Base-by-base conservation (phyloP, 352 stramenopile genomes). In the Phytopythium montanum region DNA sequence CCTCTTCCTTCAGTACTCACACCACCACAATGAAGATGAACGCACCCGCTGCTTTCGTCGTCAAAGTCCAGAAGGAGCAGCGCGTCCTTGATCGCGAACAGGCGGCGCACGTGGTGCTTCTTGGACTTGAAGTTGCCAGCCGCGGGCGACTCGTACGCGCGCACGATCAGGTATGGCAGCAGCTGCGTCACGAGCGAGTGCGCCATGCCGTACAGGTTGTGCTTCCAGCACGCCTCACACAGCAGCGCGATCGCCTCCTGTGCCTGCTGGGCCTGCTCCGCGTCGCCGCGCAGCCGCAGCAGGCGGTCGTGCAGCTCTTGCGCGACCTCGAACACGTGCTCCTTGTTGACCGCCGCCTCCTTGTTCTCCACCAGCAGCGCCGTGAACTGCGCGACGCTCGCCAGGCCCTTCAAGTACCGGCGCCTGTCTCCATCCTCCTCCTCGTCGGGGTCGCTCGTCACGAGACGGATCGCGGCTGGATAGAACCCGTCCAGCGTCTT, bases 141-240 rank as follows among this genome's bases (percentile, higher is more conserved):
- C 1, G 70, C 19, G 18, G 83, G 64, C 13, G 79, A 76, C 54
- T 92, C 84, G 53, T 92, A 92, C 46, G 84, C 85, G 14, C 80
- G 75, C 44, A 95, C 84, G 51, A 94, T 91, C 55, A 95, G 68
- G 52, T 91, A 95, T 53, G 86, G 86, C 55, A 95, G 63, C 52
- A 95, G 59, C 55, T 95, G 86, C 44, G 86, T 92, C 56, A 95
- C 79, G n/a, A 95, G 61, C 31, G 69, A 75, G 56, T 92, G 79
- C 14, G 81, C 76, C 41, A 64, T 66, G 50, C 70, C 75, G 45
- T 72, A 62, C 45, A 88, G 85, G 42, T 88, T 86, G 36, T 74
- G 68, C 34, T 85, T 75, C 86, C 83, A 94, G 55, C 81, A 91
- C 4, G 69, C 65, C 62, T 95, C 86, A 52, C 86, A 95, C 2